Evolutionary conservation across 1,284 basidiomycete species (phyloP).

Genomic region (Dichomitus squalens): DNA sequence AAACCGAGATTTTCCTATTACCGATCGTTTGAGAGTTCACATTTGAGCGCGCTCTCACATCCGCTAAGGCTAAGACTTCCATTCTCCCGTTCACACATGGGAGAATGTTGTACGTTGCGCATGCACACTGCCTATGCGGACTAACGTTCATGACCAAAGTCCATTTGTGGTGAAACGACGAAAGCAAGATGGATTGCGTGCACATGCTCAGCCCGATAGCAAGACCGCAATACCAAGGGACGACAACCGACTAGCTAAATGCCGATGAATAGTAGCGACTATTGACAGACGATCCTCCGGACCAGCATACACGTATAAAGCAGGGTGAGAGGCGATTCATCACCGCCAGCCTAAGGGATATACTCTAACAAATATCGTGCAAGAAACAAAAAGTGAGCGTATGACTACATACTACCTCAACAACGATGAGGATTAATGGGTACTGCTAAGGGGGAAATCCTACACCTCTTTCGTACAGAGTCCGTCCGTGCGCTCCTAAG

Average conservation of each 20-base stretch:
- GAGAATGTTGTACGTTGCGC: no score
- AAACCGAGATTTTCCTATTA: no score
- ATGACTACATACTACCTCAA: background rate
- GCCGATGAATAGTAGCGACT: background rate
- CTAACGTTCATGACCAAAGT: no score
- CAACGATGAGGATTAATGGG: background rate
- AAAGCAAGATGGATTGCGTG: conserved; percentile 1
- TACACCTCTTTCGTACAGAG: conserved; percentile 4
- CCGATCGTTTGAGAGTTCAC: no score
- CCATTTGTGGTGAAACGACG: background rate
- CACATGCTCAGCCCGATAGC: conserved; percentile 10
- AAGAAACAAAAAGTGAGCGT: background rate
- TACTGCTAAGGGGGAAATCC: background rate
- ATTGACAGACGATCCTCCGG: background rate
- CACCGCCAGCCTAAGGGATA: background rate
- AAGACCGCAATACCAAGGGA: conserved; percentile 1
- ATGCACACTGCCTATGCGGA: no score
- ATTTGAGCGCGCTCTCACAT: no score
- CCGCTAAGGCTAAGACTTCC: no score
- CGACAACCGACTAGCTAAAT: conserved; percentile 4
- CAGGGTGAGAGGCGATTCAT: background rate
- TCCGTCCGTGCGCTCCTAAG: conserved; percentile 1
- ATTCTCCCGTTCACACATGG: no score
- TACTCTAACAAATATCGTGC: background rate
- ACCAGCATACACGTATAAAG: background rate